Evolutionary conservation across 805 yeast genomes (phyloP), one percentile per base, ranked within the genome.

Genomic region (Wilhelminamyces savonicus): DNA sequence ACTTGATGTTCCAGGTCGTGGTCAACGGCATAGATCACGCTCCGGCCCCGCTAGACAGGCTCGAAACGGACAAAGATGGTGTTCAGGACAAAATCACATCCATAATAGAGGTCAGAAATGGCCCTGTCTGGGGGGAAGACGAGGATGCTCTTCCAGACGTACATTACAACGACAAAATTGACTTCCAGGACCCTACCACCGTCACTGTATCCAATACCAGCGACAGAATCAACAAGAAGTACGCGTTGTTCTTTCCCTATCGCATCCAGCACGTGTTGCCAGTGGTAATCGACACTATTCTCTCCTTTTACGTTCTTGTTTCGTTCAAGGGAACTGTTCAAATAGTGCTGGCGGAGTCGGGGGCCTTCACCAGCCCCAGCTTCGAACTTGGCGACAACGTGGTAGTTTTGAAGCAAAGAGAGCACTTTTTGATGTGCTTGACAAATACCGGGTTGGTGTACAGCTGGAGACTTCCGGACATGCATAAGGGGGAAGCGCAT

Each of bases 291-390:
- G 54, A 50, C 21, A 47, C 53, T 3, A 42, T 43, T 15, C 56
- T 62, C 7, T 41, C 46, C 11, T 76, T 59, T 42, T 71, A 78
- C 62, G 69, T 70, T 8, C 47, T 76, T 14, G 64, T 79, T 0
- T 75, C 84, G 1, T 78, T 77, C 27, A 60, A 68, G 18, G 87
- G 87, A 0, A 52, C 74, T 0, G 41, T 79, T 10, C 66, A 70
- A 36, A 39, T 75, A 0, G 41, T 69, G 6, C 51, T 69, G 1
- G 59, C 70, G 0, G 50, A 54, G 5, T 40, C 65, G 5, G 83
- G 83, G 0, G 46, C 67, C 15, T 56, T 58, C 17, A 37, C 66
- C 1, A 45, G 59, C 27, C 78, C 82, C 3, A 50, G 64, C 8
- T 46, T 76, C 8, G 80, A 76, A 43, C 31, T 78, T 3, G 82